phyloP scores from a whole-genome alignment of 768 basidiomycete species.

The Roridomyces roridus region DNA sequence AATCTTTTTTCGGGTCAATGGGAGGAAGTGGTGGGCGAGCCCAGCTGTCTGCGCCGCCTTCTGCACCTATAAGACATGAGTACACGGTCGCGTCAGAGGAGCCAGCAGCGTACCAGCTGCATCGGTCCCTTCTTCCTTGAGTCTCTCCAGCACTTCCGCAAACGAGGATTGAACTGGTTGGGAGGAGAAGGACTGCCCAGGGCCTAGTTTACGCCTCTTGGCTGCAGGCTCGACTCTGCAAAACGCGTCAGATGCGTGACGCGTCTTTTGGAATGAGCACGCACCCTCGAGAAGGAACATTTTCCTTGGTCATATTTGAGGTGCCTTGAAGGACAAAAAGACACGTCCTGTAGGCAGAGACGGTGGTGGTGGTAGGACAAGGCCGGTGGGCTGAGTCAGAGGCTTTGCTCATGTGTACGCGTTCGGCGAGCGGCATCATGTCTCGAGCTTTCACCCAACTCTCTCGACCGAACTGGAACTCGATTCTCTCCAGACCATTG shows the following conservation, averaged over 20 bases:
- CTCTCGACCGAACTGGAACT: slow-evolving; percentile 12
- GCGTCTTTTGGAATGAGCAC: slow-evolving; percentile 5
- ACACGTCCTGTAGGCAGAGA: not conserved
- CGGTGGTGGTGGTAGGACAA: not conserved
- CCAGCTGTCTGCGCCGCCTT: slow-evolving; percentile 84
- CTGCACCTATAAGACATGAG: slow-evolving; percentile 52
- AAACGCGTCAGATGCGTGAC: slow-evolving; percentile 12
- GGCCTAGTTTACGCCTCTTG: slow-evolving; percentile 61
- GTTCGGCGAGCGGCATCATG: slow-evolving; percentile 2
- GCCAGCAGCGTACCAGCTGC: slow-evolving; percentile 45
- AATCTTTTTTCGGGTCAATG: slow-evolving; percentile 66
- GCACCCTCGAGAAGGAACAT: slow-evolving; percentile 12
- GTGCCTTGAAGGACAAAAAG: not conserved
- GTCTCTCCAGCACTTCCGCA: slow-evolving; percentile 64
- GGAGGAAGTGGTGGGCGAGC: slow-evolving; percentile 61
- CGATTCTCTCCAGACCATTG: slow-evolving; percentile 37
- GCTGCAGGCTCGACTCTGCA: slow-evolving; percentile 43
- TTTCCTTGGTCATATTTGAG: slow-evolving; percentile 13
- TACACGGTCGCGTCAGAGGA: not conserved
- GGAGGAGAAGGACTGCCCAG: slow-evolving; percentile 45
- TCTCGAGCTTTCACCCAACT: slow-evolving; percentile 8
- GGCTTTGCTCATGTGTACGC: not conserved
- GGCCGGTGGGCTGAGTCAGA: not conserved
- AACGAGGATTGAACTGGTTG: slow-evolving; percentile 59
- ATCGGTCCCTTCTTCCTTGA: slow-evolving; percentile 58